Base-by-base conservation (phyloP, 495 filamentous ascomycete species). In the Cryomyces minteri region DNA sequence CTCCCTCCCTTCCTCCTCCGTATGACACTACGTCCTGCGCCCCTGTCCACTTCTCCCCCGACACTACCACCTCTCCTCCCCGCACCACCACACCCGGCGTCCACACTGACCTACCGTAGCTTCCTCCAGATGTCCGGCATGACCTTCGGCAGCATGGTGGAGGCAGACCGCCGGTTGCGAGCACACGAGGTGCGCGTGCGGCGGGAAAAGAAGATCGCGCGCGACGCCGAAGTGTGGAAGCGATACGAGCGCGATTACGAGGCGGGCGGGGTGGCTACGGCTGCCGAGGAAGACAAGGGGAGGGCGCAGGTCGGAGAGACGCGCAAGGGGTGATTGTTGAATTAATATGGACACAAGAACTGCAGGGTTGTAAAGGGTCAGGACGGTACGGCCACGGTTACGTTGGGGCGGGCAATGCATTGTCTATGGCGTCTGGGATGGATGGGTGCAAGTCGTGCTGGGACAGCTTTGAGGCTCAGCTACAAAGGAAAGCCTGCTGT, bases 51-150 rank as follows among this genome's bases (percentile, higher is more conserved):
- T 25, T 25, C 18, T 25, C 18, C 33, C 36, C 25, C 31, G 1
- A 31, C 25, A 25, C 39, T 29, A 32, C 6, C 5, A 34, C 11
- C 30, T 44, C 32, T 12, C n/a, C 18, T 32, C 6, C 34, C 25
- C 44, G 9, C 6, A 7, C 18, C 25, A 10, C n/a, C 31, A 11
- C 14, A n/a, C 28, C 32, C 39, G 9, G 4, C 41, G 4, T 38
- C 43, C 32, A 18, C 30, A 39, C 18, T 10, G 18, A 14, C 28
- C 47, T 44, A 43, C 10, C 43, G 11, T 29, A 81, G 76, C 42
- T 92, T 85, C 53, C 62, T 94, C 30, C 86, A 93, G 57, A 83
- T 93, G 66, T 84, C 80, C 18, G 76, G 72, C 44, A 92, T 93
- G 86, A 86, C 83, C 10, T 51, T 90, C 32, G 87, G 87, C 6